These are phyloP conservation scores for Colletotrichum trifolii DNA, from an alignment of 2,329 filamentous ascomycete species.

Conservation along the genomic window DNA sequence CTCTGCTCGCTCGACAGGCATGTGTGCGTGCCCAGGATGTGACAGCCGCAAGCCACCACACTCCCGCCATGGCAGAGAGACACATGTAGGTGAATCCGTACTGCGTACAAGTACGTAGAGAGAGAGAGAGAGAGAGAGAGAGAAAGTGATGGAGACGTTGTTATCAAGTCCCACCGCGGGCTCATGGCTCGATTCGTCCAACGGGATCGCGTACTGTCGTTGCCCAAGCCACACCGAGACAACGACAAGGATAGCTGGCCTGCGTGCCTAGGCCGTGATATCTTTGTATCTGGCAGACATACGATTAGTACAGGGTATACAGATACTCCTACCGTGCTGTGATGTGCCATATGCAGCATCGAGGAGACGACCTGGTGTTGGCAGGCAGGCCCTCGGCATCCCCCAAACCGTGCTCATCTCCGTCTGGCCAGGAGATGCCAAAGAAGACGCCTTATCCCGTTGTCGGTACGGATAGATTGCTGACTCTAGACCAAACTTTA, in stretches of 20 bases:
- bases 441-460: not conserved
- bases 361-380: not conserved
- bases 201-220: not conserved
- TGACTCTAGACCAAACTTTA: slow-evolving; percentile 10
- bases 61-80: not conserved
- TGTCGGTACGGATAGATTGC: not conserved
- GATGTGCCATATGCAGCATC: not conserved
- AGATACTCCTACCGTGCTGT: too few relatives aligned
- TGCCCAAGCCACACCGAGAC: slow-evolving; percentile 14
- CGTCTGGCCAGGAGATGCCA: slow-evolving; percentile 6
- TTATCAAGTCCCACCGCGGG: slow-evolving; percentile 8
- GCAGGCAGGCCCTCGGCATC: slow-evolving; percentile 5
- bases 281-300: too few relatives aligned
- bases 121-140: too few relatives aligned
- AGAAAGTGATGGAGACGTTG: not conserved
- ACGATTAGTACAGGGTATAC: too few relatives aligned
- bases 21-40: slow-evolving; percentile 5
- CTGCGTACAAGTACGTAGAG: too few relatives aligned
- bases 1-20: slow-evolving; percentile 11
- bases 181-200: slow-evolving; percentile 12
- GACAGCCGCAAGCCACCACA: slow-evolving; percentile 10
- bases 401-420: slow-evolving; percentile 29
- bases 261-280: too few relatives aligned
- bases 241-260: not conserved
- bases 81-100: too few relatives aligned